phyloP scores from a whole-genome alignment of 345 rosid genomes.

The Linum usitatissimum region DNA sequence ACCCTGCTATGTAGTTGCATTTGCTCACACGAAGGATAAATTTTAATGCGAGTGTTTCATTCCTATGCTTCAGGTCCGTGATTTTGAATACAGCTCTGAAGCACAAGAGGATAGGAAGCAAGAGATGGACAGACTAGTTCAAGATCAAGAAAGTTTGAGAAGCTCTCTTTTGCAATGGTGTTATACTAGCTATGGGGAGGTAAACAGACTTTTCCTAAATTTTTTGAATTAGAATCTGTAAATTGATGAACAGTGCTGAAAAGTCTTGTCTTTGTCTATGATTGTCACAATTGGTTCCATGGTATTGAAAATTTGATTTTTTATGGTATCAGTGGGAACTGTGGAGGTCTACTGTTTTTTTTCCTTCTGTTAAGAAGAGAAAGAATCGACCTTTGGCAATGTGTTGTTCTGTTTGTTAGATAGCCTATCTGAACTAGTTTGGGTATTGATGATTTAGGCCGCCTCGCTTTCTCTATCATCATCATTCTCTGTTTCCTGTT shows the following conservation, averaged over 20 bases:
- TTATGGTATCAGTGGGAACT: not conserved
- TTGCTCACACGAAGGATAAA: not conserved
- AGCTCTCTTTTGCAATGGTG: constrained; percentile 97
- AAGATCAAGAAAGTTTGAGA: constrained; percentile 71
- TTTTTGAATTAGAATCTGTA: not conserved
- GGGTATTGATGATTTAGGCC: not conserved
- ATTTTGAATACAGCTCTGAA: constrained; percentile 80
- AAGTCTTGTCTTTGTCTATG: not conserved
- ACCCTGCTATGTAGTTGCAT: not conserved
- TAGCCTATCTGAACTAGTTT: not conserved
- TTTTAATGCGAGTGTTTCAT: constrained; percentile 6
- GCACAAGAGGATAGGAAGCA: constrained; percentile 77
- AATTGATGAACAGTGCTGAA: not conserved
- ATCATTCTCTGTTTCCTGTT: not conserved
- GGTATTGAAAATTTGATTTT: not conserved
- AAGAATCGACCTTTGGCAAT: not conserved
- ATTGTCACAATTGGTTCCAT: not conserved
- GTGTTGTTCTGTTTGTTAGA: not conserved
- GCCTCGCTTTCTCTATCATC: not conserved
- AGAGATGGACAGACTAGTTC: constrained; percentile 64
- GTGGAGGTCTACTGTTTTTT: not conserved
- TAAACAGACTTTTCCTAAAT: constrained; percentile 18
- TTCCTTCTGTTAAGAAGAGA: not conserved
- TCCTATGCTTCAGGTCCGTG: constrained; percentile 56
- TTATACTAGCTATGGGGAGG: constrained; percentile 97